Base-by-base conservation (phyloP, 179 eudicot species). In the Gypsophila paniculata region DNA sequence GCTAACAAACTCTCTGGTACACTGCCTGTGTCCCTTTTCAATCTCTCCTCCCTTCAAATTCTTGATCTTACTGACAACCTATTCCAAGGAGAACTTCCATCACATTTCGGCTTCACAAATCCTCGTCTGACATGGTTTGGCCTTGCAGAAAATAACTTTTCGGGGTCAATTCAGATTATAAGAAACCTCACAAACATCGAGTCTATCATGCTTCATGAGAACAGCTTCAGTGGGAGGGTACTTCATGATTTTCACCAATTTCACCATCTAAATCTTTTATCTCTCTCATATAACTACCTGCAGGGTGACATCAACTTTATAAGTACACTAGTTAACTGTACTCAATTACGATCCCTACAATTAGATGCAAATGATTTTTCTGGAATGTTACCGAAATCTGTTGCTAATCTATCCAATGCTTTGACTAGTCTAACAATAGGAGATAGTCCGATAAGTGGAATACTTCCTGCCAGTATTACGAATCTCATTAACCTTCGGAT, bases 81-180 rank as follows among this genome's bases (percentile, higher is more conserved):
- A 15, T 59, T 80, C 0, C 11, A 68, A 3, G 83, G 83, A 9
- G 70, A 57, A 15, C 71, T 76, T 76, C 83, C 83, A 13, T 5
- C 39, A 15, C 42, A 69, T 17, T 26, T 75, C 0, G 74, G 79
- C 36, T 21, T 26, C 10, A 26, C 3, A 3, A 11, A 60, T 22
- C 70, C 79, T 66, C 36, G 34, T 5, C 65, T 79, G 2, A 29
- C 26, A 6, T 0, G 15, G 6, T 29, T 76, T 6, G 12, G 19
- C 14, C 12, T 80, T 13, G 38, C n/a, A 5, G 22, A 8, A 0
- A 72, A 76, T 26, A 19, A 9, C 8, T 72, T 75, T 64, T 63
- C 59, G 19, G 82, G 82, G 29, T 19, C 32, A 46, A 15, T 74
- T 10, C 82, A 75, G 0, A 14, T 77, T 5, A 18, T 66, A 8